These are phyloP conservation scores for Ulota crispa DNA, from an alignment of 225 moss, liverwort and hornwort species.

Conservation along the genomic window DNA sequence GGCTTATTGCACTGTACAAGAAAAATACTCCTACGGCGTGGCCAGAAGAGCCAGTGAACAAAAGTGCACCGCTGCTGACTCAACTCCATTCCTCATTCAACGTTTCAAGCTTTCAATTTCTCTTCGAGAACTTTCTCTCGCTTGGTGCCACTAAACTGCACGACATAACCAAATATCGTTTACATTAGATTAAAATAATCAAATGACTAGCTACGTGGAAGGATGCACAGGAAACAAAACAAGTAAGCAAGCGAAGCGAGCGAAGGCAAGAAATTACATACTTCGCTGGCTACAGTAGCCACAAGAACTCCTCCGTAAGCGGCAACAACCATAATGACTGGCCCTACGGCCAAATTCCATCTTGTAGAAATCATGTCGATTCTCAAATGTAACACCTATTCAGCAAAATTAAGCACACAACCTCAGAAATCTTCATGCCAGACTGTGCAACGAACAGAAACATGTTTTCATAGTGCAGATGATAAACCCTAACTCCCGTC, in stretches of 20 bases:
- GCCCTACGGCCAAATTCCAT: conserved; percentile 55
- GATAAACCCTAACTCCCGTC: conserved; percentile 15
- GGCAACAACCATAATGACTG: conserved; percentile 34
- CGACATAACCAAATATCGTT: background rate
- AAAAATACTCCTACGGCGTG: conserved; percentile 5
- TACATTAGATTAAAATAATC: background rate
- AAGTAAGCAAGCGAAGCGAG: background rate
- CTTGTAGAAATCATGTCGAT: conserved; percentile 52
- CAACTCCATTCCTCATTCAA: conserved; percentile 15
- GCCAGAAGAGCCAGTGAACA: conserved; percentile 16
- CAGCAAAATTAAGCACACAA: background rate
- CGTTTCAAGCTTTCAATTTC: conserved; percentile 20
- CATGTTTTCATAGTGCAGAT: background rate
- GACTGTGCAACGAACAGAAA: background rate
- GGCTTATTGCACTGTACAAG: conserved; percentile 27
- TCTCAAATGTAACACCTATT: conserved; percentile 31
- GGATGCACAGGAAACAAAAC: background rate
- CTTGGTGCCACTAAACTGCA: conserved; percentile 44
- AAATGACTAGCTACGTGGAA: background rate
- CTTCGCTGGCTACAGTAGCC: conserved; percentile 43
- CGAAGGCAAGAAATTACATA: conserved; percentile 20
- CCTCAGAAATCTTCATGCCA: conserved; percentile 3
- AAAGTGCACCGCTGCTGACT: background rate
- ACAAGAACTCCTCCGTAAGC: conserved; percentile 49
- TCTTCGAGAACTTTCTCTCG: conserved; percentile 22